A percentile compares a stretch with the other conserved stretches of the same genome.
Evolutionary conservation across 2,329 filamentous ascomycete genomes (phyloP).

Genomic region (Clonostachys rhizophaga): DNA sequence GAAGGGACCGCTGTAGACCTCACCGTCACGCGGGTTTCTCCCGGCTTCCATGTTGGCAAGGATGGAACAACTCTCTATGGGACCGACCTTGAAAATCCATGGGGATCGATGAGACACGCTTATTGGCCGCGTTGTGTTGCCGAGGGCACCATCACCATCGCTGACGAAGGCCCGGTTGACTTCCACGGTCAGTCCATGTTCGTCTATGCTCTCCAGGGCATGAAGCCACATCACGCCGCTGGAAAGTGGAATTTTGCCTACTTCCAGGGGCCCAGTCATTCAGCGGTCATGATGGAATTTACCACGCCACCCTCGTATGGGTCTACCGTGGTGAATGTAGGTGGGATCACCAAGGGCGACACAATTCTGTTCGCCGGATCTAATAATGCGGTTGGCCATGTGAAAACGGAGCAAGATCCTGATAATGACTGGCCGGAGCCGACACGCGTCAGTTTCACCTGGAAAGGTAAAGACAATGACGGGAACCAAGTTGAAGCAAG

Average conservation of each 20-base stretch:
- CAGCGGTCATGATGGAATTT: constrained; percentile 92
- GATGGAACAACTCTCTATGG: constrained; percentile 82
- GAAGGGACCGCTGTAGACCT: constrained; percentile 78
- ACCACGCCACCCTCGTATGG: constrained; percentile 93
- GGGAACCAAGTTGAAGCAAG: constrained; percentile 67
- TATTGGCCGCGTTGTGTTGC: constrained; percentile 90
- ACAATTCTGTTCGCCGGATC: constrained; percentile 73
- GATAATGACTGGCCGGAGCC: constrained; percentile 90
- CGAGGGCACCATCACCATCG: constrained; percentile 80
- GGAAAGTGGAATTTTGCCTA: constrained; percentile 89
- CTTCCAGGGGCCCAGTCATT: constrained; percentile 84
- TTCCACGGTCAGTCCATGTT: constrained; percentile 78
- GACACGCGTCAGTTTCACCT: constrained; percentile 66
- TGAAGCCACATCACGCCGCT: constrained; percentile 98
- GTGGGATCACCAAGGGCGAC: constrained; percentile 75
- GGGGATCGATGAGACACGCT: constrained; percentile 86
- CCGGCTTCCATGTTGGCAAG: constrained; percentile 80
- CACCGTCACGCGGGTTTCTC: constrained; percentile 69
- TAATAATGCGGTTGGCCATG: constrained; percentile 63
- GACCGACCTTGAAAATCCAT: constrained; percentile 79
- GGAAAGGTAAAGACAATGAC: constrained; percentile 74
- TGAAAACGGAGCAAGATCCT: constrained; percentile 62
- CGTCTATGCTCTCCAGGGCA: constrained; percentile 85
- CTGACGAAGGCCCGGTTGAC: constrained; percentile 64
- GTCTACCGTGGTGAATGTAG: constrained; percentile 76